Conservation (phyloP, 495 filamentous ascomycete species). For the Daldinia bambusicola region DNA sequence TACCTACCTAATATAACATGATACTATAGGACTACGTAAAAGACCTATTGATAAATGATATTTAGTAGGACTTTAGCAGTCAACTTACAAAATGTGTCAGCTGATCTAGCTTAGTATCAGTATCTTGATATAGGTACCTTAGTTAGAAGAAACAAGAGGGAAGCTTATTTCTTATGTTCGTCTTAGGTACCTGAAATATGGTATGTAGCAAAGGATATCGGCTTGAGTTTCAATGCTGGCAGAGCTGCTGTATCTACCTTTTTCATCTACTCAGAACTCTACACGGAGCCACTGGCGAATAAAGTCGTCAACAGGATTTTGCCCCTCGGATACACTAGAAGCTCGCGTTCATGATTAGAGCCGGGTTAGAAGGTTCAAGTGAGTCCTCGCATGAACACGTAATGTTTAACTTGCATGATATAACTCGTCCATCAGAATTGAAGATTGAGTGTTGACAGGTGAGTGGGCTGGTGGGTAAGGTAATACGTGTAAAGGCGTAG, state of each 20-base stretch:
- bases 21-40: too few species aligned
- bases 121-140: too few species aligned
- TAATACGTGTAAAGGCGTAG: too few species aligned
- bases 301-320: not conserved
- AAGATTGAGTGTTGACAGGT: not conserved
- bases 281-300: too few species aligned
- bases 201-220: not conserved
- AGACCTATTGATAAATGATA: too few species aligned
- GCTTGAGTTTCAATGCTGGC: not conserved
- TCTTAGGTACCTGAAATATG: too few species aligned
- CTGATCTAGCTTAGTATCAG: not conserved
- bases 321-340: too few species aligned
- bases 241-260: not conserved
- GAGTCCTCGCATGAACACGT: conserved; percentile 10
- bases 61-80: too few species aligned
- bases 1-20: too few species aligned
- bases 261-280: too few species aligned
- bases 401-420: conserved; percentile 3
- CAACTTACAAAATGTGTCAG: not conserved
- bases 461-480: not conserved
- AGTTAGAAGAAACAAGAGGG: too few species aligned
- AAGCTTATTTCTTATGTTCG: too few species aligned
- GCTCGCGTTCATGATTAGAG: conserved; percentile 1
- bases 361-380: not conserved
- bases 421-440: conserved; percentile 1